Conservation (phyloP, 2,329 filamentous ascomycete genomes). For the Venturia effusa region DNA sequence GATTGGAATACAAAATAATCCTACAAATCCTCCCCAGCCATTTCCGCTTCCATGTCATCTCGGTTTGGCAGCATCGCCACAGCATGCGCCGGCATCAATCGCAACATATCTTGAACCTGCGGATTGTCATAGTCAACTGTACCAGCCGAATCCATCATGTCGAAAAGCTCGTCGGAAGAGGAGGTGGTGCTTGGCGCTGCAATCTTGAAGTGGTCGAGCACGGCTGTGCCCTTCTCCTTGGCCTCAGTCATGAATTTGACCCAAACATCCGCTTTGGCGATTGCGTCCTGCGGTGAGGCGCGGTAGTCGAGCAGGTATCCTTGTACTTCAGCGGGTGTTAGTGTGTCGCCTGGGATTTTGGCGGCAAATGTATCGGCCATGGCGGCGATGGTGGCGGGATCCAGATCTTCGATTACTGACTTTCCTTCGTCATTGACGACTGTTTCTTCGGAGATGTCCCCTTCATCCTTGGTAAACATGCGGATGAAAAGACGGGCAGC, state of each 20-base stretch:
- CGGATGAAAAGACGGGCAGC: slow-evolving; percentile 1
- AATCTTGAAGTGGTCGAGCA: neutral
- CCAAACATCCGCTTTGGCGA: slow-evolving; percentile 6
- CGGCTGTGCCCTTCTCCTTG: slow-evolving; percentile 3
- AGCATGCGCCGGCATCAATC: neutral
- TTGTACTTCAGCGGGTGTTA: slow-evolving; percentile 23
- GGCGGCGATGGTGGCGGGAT: neutral
- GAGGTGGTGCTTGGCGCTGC: neutral
- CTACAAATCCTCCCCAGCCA: neutral
- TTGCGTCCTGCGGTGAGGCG: slow-evolving; percentile 1
- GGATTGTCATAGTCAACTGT: neutral
- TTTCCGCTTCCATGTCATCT: neutral
- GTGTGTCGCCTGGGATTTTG: slow-evolving; percentile 19
- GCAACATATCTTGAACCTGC: neutral
- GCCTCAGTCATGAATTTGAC: neutral
- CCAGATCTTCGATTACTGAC: slow-evolving; percentile 13
- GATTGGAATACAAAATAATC: no score
- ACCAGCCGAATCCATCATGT: neutral
- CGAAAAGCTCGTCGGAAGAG: neutral
- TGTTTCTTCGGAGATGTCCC: neutral
- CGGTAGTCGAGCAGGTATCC: slow-evolving; percentile 9
- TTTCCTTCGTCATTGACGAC: neutral
- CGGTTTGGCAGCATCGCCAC: neutral
- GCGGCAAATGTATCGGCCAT: slow-evolving; percentile 19
- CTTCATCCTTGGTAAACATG: slow-evolving; percentile 5